These are phyloP conservation scores for Talaromyces atroroseus DNA, from an alignment of 2,329 filamentous ascomycete species.

Conservation along the genomic window DNA sequence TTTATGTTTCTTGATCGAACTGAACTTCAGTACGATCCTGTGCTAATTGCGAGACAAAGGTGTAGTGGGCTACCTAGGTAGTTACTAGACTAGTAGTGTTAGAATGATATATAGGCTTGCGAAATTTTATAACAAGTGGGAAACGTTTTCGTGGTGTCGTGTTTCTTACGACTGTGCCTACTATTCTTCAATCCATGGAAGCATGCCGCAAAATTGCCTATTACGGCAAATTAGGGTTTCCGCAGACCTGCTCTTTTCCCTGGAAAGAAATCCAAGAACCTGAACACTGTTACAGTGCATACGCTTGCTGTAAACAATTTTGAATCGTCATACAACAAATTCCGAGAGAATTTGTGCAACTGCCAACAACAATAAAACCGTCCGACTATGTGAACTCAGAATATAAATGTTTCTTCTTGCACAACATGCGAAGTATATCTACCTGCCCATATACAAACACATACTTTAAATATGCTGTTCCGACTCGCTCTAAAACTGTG, in stretches of 20 bases:
- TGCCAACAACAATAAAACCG: background rate
- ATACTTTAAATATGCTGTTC: background rate
- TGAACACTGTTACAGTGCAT: background rate
- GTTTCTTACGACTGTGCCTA: too few relatives aligned
- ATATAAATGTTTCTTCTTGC: background rate
- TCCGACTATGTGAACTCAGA: background rate
- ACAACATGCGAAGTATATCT: background rate
- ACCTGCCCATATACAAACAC: background rate
- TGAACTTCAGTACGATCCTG: too few relatives aligned
- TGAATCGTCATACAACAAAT: too few relatives aligned
- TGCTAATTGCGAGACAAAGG: too few relatives aligned
- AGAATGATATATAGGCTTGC: too few relatives aligned
- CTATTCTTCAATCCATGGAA: too few relatives aligned
- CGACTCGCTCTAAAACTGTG: background rate
- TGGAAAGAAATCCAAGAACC: background rate
- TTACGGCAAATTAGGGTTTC: background rate
- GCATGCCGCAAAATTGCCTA: background rate
- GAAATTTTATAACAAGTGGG: too few relatives aligned
- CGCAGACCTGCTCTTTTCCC: background rate
- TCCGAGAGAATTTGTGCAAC: background rate
- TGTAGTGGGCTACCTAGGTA: too few relatives aligned
- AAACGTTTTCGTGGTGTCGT: too few relatives aligned
- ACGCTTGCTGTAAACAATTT: too few relatives aligned
- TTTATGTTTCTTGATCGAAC: too few relatives aligned
- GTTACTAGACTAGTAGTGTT: too few relatives aligned